Evolutionary conservation across 305 asterid genomes (phyloP), one percentile per base, ranked within the genome.

Genomic region (Plantago rigida): DNA sequence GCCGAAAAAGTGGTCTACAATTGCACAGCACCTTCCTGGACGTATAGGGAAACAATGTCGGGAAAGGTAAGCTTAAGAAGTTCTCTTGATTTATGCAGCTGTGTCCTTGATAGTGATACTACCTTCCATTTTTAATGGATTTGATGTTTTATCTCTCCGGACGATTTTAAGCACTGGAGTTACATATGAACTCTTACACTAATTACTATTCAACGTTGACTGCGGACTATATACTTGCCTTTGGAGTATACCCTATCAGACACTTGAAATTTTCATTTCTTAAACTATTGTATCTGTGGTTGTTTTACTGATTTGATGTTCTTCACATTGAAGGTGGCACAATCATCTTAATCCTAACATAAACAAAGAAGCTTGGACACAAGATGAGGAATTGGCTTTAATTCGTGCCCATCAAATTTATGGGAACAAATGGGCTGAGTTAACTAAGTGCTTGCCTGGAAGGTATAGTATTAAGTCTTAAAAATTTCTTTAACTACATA

Each of bases 1-100:
- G 66, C 95, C 99, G 53, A 81, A 87, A 68, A 93, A 93, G 77
- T 93, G 99, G 99, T 89, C 99, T 51, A 76, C 78, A 73, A 89
- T 93, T 74, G 95, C 97, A 49, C 85, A 81, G 77, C 82, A 91
- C 36, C 81, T 93, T 77, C 87, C 94, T 45, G 99, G 99, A 69
- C 91, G 99, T 71, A 93, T 93, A 28, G 99, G 99, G 76, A 93
- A 93, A 79, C 99, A 93, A 74, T 93, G 99, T 69, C 97, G 99
- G 59, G 99, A 92, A 75, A 92, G 99, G 99, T 92, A 80, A 68
- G 45, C 62, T 47, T 12, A 42, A 51, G 57, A 29, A 61, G 19
- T 14, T 54, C n/a, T 36, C 47, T 55, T 55, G 46, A 51, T 63
- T 41, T 9, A 5, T 29, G 19, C 17, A 53, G 29, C 59, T 4